Percentiles rank a stretch among this genome's conserved stretches.
phyloP scores from a whole-genome alignment of 2,329 filamentous ascomycete genomes.

The Ascochyta pisi region DNA sequence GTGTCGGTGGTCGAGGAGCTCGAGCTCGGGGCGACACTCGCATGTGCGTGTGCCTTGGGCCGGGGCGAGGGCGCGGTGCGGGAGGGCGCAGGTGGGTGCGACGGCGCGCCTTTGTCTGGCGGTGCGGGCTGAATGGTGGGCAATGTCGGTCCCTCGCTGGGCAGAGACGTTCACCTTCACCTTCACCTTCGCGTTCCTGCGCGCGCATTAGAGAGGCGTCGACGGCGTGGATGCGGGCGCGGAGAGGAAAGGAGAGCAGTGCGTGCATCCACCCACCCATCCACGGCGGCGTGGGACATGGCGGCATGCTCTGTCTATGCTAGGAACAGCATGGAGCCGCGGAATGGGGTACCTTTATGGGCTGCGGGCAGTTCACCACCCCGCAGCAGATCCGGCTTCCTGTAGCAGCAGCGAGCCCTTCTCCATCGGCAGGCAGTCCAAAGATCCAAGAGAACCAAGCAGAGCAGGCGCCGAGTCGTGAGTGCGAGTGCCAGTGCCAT shows the following conservation, averaged over 20 bases:
- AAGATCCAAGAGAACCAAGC: conserved; percentile 1
- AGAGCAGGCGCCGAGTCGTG: background rate
- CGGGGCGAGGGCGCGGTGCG: conserved; percentile 19
- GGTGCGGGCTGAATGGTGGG: conserved; percentile 38
- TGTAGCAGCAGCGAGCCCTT: conserved; percentile 39
- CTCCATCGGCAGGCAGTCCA: conserved; percentile 42
- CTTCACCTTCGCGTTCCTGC: conserved; percentile 18
- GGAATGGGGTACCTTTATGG: conserved; percentile 29
- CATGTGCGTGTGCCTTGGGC: conserved; percentile 33
- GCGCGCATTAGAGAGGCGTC: conserved; percentile 29
- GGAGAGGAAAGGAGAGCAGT: too few relatives aligned
- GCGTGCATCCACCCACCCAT: conserved; percentile 5
- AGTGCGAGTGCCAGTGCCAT: background rate
- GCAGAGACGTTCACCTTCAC: conserved; percentile 1
- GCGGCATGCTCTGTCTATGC: background rate
- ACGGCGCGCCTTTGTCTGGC: conserved; percentile 37
- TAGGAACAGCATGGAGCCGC: conserved; percentile 4
- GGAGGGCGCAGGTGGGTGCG: conserved; percentile 22
- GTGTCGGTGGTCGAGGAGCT: conserved; percentile 35
- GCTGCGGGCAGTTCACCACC: conserved; percentile 39
- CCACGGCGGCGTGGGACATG: conserved; percentile 4
- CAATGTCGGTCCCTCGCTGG: conserved; percentile 22
- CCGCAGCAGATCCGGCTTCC: conserved; percentile 43
- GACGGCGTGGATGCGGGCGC: background rate
- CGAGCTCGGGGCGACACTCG: conserved; percentile 35